Base-by-base conservation (phyloP, 495 filamentous ascomycete species). In the Trichoderma virens region DNA sequence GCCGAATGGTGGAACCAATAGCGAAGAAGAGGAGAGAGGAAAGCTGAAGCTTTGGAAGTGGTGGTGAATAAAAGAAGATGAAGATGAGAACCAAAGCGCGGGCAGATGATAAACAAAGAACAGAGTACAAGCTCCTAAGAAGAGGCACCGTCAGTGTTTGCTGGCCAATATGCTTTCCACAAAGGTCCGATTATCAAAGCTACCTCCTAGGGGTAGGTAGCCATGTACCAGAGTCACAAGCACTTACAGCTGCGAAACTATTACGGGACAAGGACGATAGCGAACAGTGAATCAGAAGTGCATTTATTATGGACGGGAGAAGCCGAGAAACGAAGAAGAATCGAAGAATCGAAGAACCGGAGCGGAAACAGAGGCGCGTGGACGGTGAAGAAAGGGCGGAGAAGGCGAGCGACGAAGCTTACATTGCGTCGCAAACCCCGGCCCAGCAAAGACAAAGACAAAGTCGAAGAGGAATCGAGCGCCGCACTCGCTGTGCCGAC, bases 311-410 rank as follows among this genome's bases (percentile, higher is more conserved):
- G 11, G 51, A 30, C 27, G 51, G 25, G 51, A 27, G 18, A n/a
- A 13, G 20, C 11, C 5, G 8, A 30, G 13, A 35, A 35, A 7
- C 34, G 34, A 35, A 35, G 34, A 13, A 35, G 34, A 35, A 3
- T 13, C n/a, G 38, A n/a, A 47, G 20, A 20, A 20, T 9, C 43
- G n/a, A 23, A 5, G 23, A 20, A n/a, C 43, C 43, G 20, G 51
- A n/a, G n/a, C n/a, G n/a, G 51, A 56, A 28, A 3, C 11, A 23
- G 51, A 16, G 43, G 51, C 20, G 51, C 16, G 25, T 25, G 51
- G 34, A 56, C 51, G 51, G 51, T 56, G 51, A 56, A 56, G 51
- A 56, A 56, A 56, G 51, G 51, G 51, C 51, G 51, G 51, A 56
- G 51, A 56, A 25, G 27, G 51, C 51, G 6, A 16, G 20, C 51